Percentiles rank a stretch among this genome's conserved stretches.
Evolutionary conservation across 2,329 filamentous ascomycete species (phyloP).

Genomic region (Calonectria crousiana): DNA sequence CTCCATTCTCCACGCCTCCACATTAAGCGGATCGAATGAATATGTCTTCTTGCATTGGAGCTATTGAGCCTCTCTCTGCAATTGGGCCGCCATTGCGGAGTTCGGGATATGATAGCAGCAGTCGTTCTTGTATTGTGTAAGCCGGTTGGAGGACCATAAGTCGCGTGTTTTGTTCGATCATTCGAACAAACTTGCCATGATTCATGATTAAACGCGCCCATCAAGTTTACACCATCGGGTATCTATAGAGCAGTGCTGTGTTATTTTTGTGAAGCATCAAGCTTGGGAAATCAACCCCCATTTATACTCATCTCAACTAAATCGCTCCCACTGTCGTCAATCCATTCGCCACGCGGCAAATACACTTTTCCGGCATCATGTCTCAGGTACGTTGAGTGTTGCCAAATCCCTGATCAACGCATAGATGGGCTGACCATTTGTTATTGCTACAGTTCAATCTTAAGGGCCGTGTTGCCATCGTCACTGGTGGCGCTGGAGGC

Average conservation of each 20-base stretch:
- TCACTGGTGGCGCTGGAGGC: constrained; percentile 68
- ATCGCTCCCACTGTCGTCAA: background rate
- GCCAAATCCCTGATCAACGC: background rate
- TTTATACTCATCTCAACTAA: background rate
- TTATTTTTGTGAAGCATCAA: background rate
- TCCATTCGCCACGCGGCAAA: background rate
- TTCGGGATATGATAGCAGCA: constrained; percentile 4
- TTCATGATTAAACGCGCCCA: background rate
- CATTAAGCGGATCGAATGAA: background rate
- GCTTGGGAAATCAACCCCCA: background rate
- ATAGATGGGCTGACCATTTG: constrained; percentile 1
- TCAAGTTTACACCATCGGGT: background rate
- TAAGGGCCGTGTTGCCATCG: constrained; percentile 57
- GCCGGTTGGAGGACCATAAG: background rate
- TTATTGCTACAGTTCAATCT: constrained; percentile 56
- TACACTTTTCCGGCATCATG: background rate
- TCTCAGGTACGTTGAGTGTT: background rate
- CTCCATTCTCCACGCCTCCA: background rate
- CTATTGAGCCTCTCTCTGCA: background rate
- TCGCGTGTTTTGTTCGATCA: background rate
- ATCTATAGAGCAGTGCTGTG: background rate
- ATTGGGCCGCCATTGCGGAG: background rate
- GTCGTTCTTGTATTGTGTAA: background rate
- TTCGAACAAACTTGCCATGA: background rate
- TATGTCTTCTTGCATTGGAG: background rate